These are phyloP conservation scores for Schizophyllum commune DNA, from an alignment of 1,284 basidiomycete genomes.

Conservation along the genomic window DNA sequence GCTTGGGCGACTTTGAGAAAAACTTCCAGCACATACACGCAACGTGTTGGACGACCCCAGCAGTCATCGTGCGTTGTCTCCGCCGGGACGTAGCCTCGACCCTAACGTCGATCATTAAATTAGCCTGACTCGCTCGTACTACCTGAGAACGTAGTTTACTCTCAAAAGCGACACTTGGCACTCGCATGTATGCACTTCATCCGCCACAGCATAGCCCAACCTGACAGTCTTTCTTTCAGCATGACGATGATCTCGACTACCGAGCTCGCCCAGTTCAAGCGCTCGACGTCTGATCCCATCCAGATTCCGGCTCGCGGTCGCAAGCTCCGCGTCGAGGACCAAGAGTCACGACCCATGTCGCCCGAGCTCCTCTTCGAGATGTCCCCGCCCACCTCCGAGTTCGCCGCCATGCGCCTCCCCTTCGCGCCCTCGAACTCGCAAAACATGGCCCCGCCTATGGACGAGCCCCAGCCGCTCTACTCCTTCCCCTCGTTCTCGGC, in stretches of 20 bases:
- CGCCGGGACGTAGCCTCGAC: too few species aligned
- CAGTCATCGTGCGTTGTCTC: too few species aligned
- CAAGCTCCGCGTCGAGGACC: not conserved
- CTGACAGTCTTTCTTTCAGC: too few species aligned
- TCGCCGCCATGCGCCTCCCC: not conserved
- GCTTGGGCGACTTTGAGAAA: too few species aligned
- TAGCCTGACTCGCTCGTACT: too few species aligned
- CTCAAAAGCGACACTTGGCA: too few species aligned
- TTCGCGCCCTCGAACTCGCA: not conserved
- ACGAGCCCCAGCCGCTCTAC: not conserved
- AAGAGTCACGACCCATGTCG: slow-evolving; percentile 18
- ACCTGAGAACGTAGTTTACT: too few species aligned
- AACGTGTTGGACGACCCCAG: too few species aligned
- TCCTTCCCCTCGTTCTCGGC: not conserved
- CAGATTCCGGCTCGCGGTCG: slow-evolving; percentile 24
- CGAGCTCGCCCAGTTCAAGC: slow-evolving; percentile 10
- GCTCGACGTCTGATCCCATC: slow-evolving; percentile 26
- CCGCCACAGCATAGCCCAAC: too few species aligned
- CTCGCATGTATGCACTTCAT: too few species aligned
- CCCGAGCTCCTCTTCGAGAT: slow-evolving; percentile 37
- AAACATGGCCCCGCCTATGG: not conserved
- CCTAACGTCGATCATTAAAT: too few species aligned
- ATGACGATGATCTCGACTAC: not conserved
- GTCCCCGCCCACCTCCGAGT: slow-evolving; percentile 6
- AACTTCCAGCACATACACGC: not conserved